Conservation (phyloP, 2,329 filamentous ascomycete species). For the Cadophora luteo-olivacea region DNA sequence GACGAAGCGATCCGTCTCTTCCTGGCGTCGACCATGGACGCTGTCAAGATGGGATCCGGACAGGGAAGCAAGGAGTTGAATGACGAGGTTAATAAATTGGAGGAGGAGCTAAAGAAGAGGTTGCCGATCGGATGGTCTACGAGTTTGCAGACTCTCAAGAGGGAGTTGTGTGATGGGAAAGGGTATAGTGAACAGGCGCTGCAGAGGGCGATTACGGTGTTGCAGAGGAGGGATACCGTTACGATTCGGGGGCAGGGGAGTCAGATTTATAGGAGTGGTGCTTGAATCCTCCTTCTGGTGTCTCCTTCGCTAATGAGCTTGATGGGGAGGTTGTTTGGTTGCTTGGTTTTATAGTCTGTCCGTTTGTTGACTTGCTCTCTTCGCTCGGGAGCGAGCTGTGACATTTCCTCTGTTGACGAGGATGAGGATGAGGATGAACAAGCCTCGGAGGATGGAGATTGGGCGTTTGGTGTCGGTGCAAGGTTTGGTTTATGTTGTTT, state of each 20-base stretch:
- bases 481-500: background rate
- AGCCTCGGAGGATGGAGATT: too few relatives aligned
- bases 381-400: background rate
- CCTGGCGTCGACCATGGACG: slow-evolving; percentile 97
- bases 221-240: slow-evolving; percentile 87
- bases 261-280: slow-evolving; percentile 76
- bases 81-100: slow-evolving; percentile 85
- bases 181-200: slow-evolving; percentile 88
- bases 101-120: slow-evolving; percentile 85
- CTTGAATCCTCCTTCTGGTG: slow-evolving; percentile 47
- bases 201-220: slow-evolving; percentile 81
- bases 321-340: too few relatives aligned
- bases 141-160: slow-evolving; percentile 81
- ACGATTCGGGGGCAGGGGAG: slow-evolving; percentile 79
- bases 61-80: slow-evolving; percentile 87
- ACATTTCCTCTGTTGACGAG: background rate
- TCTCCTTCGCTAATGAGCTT: too few relatives aligned
- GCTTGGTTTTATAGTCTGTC: background rate
- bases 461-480: background rate
- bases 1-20: slow-evolving; percentile 98
- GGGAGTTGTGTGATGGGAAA: slow-evolving; percentile 91
- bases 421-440: background rate
- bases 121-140: slow-evolving; percentile 96
- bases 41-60: slow-evolving; percentile 87
- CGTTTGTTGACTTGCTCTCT: background rate